A percentile compares a stretch with the other conserved stretches of the same genome.
Evolutionary conservation across 768 basidiomycete species (phyloP).

Genomic region (Hygrocybe coccinea): DNA sequence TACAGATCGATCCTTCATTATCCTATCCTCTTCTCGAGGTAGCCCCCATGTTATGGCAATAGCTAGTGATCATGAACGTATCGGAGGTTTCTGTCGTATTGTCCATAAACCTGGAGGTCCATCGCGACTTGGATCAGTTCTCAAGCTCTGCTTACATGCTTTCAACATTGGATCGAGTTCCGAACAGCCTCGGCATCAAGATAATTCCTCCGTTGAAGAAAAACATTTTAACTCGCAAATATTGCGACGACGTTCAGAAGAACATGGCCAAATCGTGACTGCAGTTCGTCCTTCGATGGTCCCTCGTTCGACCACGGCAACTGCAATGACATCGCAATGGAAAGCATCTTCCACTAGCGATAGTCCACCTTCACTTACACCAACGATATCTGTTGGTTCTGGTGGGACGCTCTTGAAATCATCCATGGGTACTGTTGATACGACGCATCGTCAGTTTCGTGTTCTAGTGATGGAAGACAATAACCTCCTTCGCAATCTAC

Average conservation of each 20-base stretch:
- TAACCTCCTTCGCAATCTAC: slow-evolving; percentile 70
- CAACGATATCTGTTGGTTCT: slow-evolving; percentile 51
- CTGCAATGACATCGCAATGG: slow-evolving; percentile 32
- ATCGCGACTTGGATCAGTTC: slow-evolving; percentile 56
- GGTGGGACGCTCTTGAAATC: slow-evolving; percentile 68
- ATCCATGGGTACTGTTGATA: slow-evolving; percentile 51
- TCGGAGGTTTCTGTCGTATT: slow-evolving; percentile 85
- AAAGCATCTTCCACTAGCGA: slow-evolving; percentile 19
- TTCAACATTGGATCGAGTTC: slow-evolving; percentile 40
- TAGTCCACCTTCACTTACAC: slow-evolving; percentile 27
- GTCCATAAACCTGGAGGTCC: slow-evolving; percentile 89
- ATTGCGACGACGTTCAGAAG: slow-evolving; percentile 48
- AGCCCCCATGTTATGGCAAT: slow-evolving; percentile 57
- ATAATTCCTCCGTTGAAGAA: background rate
- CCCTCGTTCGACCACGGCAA: slow-evolving; percentile 47
- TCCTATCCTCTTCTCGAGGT: slow-evolving; percentile 69
- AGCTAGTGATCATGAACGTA: slow-evolving; percentile 65
- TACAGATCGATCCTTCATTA: slow-evolving; percentile 60
- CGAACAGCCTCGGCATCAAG: background rate
- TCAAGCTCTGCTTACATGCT: slow-evolving; percentile 60
- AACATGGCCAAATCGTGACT: slow-evolving; percentile 21
- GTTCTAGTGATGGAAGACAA: slow-evolving; percentile 92
- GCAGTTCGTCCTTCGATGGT: slow-evolving; percentile 47
- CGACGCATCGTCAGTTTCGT: slow-evolving; percentile 43
- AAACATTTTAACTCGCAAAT: slow-evolving; percentile 13